Conservation (phyloP, 345 rosid species). For the Acer negundo region DNA sequence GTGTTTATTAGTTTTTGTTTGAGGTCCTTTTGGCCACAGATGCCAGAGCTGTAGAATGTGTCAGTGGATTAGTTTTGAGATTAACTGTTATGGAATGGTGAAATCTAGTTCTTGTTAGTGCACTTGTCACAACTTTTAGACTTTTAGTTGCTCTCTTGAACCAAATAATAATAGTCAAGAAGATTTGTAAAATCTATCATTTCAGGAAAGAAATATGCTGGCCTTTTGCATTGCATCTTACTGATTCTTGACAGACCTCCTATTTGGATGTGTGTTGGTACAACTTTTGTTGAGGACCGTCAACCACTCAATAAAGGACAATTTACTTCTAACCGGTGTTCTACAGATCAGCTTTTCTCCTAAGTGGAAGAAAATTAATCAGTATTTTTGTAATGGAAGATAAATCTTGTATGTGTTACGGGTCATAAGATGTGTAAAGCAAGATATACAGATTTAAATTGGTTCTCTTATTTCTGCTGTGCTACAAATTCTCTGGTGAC, state of each 20-base stretch:
- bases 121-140: conserved; percentile 1
- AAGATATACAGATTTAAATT: not conserved
- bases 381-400: not conserved
- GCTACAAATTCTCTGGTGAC: not conserved
- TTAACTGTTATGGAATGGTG: not conserved
- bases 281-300: not conserved
- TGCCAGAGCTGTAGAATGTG: not conserved
- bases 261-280: conserved; percentile 12
- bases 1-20: conserved; percentile 20
- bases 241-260: not conserved
- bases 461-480: conserved; percentile 2
- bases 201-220: not conserved
- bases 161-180: not conserved
- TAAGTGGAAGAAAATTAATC: not conserved
- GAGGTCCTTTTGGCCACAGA: not conserved
- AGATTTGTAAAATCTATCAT: not conserved
- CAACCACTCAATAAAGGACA: not conserved
- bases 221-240: not conserved
- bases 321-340: not conserved
- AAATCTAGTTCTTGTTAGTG: conserved; percentile 6
- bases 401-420: not conserved
- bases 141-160: not conserved
- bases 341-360: too few species aligned
- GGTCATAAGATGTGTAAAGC: not conserved
- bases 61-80: not conserved